phyloP scores from a whole-genome alignment of 306 rosid genomes.

The Cyclanthera cordifolia region DNA sequence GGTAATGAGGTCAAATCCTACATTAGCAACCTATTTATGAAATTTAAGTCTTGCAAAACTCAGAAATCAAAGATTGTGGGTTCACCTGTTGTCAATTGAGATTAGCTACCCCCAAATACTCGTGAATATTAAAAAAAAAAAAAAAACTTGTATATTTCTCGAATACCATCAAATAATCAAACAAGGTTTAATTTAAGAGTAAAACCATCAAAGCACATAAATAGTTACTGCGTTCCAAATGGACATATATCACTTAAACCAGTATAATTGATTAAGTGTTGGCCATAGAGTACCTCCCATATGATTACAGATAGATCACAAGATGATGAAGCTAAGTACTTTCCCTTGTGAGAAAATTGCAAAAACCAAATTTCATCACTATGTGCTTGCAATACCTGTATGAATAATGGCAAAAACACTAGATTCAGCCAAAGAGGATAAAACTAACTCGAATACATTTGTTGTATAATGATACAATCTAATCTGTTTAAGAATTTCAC shows the following conservation, averaged over 20 bases:
- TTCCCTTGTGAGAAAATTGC: slow-evolving; percentile 84
- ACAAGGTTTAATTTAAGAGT: not conserved
- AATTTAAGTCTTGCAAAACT: not conserved
- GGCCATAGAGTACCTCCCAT: slow-evolving; percentile 69
- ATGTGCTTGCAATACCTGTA: slow-evolving; percentile 68
- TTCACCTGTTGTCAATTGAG: not conserved
- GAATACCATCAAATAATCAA: not conserved
- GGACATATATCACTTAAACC: not conserved
- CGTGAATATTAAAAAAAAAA: not conserved
- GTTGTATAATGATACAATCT: not conserved
- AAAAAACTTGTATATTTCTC: not conserved
- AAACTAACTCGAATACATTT: not conserved
- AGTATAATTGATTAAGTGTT: not conserved
- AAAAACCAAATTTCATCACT: slow-evolving; percentile 85
- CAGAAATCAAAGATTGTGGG: not conserved
- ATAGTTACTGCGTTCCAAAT: not conserved
- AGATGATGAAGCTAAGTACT: slow-evolving; percentile 88
- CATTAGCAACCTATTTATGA: not conserved
- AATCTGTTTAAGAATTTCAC: not conserved
- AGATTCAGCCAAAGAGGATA: not conserved
- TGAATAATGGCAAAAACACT: not conserved
- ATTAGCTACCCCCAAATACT: not conserved
- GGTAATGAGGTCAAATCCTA: not conserved
- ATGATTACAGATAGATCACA: slow-evolving; percentile 69
- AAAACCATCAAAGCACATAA: not conserved